Evolutionary conservation across 176 grass and related monocot genomes (phyloP), one percentile per base, ranked within the genome.

Genomic region (Dactylis glomerata): DNA sequence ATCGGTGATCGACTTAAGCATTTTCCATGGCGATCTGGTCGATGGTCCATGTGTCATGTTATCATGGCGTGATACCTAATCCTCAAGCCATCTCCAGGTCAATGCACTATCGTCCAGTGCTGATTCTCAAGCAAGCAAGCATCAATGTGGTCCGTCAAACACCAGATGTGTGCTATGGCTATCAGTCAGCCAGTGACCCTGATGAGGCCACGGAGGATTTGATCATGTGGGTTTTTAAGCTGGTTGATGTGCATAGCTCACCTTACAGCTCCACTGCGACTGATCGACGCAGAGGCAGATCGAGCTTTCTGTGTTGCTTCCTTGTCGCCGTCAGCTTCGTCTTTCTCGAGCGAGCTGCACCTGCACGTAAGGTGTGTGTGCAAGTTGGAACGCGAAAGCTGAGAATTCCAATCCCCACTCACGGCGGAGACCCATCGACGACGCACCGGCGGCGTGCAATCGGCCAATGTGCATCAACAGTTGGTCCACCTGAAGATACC

Each of bases 401-500:
- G 74, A 62, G 19, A 83, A 56, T 82, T 86, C 83, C 69, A 81
- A 89, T 36, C 38, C 77, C 77, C 88, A 90, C 88, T 90, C 79
- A 86, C 88, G 65, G 55, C 64, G 65, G 81, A 63, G 87, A 73
- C 78, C 78, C n/a, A 86, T 86, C 83, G 73, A 76, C 65, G 83
- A 81, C 73, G 73, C 82, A 52, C 55, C 88, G 78, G 83, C 83
- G 65, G 63, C 40, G 56, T 36, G 54, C 75, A 16, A 77, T 45
- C 79, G 84, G 75, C 50, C 73, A 58, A 73, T 51, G 66, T 90
- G 80, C 80, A 79, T 75, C 68, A 90, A 87, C 80, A 87, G 88
- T 87, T 38, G 75, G 75, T 75, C 88, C 88, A 83, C 89, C 89
- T 83, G 89, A 86, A 56, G 84, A 87, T 90, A 67, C 80, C 84